Percentiles rank a stretch among this genome's conserved stretches.
Conservation (phyloP, 352 stramenopile genomes). For the Globisporangium okanoganense region DNA sequence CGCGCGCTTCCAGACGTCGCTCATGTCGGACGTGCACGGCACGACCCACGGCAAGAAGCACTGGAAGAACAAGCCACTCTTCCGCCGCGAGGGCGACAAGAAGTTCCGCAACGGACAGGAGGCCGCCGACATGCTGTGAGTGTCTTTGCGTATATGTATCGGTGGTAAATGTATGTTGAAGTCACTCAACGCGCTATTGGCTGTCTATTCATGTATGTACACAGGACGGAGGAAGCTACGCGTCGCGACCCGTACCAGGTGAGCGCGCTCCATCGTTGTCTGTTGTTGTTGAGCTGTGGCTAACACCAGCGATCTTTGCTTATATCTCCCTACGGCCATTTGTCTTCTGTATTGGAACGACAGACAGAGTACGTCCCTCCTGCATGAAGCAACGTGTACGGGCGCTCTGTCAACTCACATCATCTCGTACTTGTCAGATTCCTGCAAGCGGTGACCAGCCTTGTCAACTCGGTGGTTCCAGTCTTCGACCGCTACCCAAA, state of each 20-base stretch:
- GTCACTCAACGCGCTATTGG: no score
- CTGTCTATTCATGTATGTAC: background rate
- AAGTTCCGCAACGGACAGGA: slow-evolving; percentile 95
- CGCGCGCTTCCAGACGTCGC: slow-evolving; percentile 38
- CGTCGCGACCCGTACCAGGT: slow-evolving; percentile 76
- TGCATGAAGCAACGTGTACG: background rate
- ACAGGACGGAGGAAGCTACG: slow-evolving; percentile 61
- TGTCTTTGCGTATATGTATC: background rate
- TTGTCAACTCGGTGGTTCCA: slow-evolving; percentile 80
- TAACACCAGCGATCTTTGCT: slow-evolving; percentile 1
- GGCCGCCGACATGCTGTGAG: slow-evolving; percentile 91
- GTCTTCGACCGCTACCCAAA: slow-evolving; percentile 88
- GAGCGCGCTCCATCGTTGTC: background rate
- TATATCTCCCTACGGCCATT: no score
- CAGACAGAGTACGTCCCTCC: slow-evolving; percentile 9
- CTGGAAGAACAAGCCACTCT: slow-evolving; percentile 97
- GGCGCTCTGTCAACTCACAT: background rate
- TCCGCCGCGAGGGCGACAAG: slow-evolving; percentile 94
- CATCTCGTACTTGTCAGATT: slow-evolving; percentile 28
- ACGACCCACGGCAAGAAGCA: slow-evolving; percentile 88
- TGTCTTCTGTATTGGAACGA: background rate
- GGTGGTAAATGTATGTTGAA: no score
- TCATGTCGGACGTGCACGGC: slow-evolving; percentile 88
- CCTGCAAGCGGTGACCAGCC: slow-evolving; percentile 68
- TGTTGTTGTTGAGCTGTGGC: background rate